Conservation (phyloP, 352 stramenopile species). For the Globisporangium lucens region DNA sequence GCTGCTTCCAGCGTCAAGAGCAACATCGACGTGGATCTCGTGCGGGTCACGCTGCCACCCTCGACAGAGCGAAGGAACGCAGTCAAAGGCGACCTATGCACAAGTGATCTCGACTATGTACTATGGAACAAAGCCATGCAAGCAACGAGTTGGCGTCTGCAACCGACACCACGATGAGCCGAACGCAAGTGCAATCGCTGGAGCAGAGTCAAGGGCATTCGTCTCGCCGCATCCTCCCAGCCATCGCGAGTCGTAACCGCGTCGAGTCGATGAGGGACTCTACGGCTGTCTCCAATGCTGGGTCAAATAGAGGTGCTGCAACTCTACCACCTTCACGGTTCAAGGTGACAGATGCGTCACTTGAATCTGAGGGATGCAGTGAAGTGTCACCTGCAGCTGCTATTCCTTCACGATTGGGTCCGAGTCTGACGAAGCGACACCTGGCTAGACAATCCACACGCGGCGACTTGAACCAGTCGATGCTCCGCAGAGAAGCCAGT, state of each 20-base stretch:
- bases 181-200: not conserved
- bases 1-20: not conserved
- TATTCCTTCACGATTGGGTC: not conserved
- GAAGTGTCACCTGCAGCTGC: not conserved
- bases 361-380: not conserved
- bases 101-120: slow-evolving; percentile 7
- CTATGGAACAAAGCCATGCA: slow-evolving; percentile 5
- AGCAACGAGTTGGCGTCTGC: not conserved
- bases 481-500: slow-evolving; percentile 13
- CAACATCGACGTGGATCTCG: not conserved
- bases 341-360: slow-evolving; percentile 6
- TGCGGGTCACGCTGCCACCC: not conserved
- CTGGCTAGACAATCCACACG: not conserved
- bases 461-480: slow-evolving; percentile 11
- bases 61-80: not conserved
- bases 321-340: not conserved
- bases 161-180: not conserved
- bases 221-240: not conserved
- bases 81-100: not conserved
- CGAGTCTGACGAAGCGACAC: not conserved
- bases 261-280: not conserved
- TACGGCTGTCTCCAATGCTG: not conserved
- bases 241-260: not conserved
- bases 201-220: not conserved
- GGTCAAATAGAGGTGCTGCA: not conserved